Conservation (phyloP, 2,329 filamentous ascomycete species). For the Verticillium tricorpus region DNA sequence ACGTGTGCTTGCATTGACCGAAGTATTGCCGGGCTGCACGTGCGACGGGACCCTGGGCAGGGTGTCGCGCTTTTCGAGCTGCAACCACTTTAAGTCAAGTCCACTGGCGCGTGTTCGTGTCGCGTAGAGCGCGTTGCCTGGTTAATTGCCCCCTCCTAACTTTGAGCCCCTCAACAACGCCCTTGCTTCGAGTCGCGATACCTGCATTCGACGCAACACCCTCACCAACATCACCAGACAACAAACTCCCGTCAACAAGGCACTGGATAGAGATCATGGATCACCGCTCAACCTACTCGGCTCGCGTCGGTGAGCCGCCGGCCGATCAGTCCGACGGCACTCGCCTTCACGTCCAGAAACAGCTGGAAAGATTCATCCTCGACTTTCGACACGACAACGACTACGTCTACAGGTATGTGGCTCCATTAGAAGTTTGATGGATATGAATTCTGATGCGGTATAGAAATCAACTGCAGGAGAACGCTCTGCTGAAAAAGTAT, state of each 20-base stretch:
- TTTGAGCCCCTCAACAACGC: not conserved
- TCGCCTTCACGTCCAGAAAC: slow-evolving; percentile 67
- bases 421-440: not conserved
- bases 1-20: not conserved
- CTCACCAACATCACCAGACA: not conserved
- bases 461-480: slow-evolving; percentile 93
- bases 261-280: slow-evolving; percentile 60
- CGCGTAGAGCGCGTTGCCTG: slow-evolving; percentile 1
- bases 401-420: slow-evolving; percentile 80
- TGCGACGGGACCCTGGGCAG: not conserved
- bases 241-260: not conserved
- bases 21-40: not conserved
- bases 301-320: slow-evolving; percentile 72
- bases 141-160: slow-evolving; percentile 3
- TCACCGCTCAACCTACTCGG: slow-evolving; percentile 78
- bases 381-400: slow-evolving; percentile 91
- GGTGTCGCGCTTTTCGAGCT: slow-evolving; percentile 6
- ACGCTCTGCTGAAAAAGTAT: slow-evolving; percentile 89
- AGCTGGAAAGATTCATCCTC: slow-evolving; percentile 86
- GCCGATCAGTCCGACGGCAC: slow-evolving; percentile 64
- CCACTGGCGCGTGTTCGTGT: slow-evolving; percentile 14
- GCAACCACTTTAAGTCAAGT: slow-evolving; percentile 25
- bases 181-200: not conserved
- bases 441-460: not conserved
- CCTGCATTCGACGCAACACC: not conserved